Evolutionary conservation across 2,329 filamentous ascomycete species (phyloP), one percentile per base, ranked within the genome.

Genomic region (Neocucurbitaria cava): DNA sequence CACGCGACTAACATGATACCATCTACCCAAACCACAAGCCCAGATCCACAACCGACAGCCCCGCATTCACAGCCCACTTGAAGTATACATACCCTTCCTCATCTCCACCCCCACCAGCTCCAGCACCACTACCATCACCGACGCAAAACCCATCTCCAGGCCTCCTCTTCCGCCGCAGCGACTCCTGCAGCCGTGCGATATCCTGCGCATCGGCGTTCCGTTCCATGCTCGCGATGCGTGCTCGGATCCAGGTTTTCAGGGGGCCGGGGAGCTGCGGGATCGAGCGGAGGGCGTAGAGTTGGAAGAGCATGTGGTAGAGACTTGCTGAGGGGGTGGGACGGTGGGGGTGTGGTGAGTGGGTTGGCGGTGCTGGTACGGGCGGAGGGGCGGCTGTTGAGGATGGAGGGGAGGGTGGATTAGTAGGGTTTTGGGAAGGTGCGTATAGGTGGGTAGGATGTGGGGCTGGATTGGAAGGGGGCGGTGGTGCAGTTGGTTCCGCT

Each of bases 291-390:
- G 51, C 59, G 46, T 64, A 54, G 2, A 70, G 54, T 24, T 68
- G 62, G 42, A 63, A 59, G 3, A 65, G 56, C 1, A 70, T 55
- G 43, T 68, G 62, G 24, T 62, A 68, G 3, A 65, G 28, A 24
- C 62, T 66, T 7, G 46, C 43, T 24, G 49, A 30, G n/a, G n/a
- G n/a, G n/a, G n/a, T n/a, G n/a, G n/a, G n/a, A n/a, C n/a, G n/a
- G n/a, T n/a, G n/a, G n/a, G n/a, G n/a, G n/a, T n/a, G n/a, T n/a
- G n/a, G n/a, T n/a, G n/a, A n/a, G n/a, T n/a, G n/a, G n/a, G n/a
- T n/a, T n/a, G n/a, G n/a, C n/a, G n/a, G n/a, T n/a, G n/a, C n/a
- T n/a, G n/a, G n/a, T n/a, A n/a, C n/a, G n/a, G n/a, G n/a, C n/a
- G n/a, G n/a, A n/a, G n/a, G n/a, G n/a, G n/a, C n/a, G n/a, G n/a